Conservation (phyloP, 73 alveolate species). For the Symbiodinium natans region DNA sequence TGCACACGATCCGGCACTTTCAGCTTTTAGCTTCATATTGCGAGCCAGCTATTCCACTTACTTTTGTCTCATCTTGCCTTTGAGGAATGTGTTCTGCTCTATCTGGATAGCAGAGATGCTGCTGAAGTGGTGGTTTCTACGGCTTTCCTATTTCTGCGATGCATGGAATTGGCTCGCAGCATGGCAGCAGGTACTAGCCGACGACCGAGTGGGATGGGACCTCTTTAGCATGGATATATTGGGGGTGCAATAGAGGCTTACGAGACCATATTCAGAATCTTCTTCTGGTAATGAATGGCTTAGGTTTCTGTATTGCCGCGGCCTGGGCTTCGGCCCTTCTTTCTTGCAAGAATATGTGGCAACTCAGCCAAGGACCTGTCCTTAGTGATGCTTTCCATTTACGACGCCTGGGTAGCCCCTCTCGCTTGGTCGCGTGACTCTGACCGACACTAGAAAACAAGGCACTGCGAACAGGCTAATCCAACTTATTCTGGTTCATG, state of each 20-base stretch:
- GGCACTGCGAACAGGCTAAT: neutral
- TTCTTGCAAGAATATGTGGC: neutral
- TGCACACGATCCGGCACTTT: too few species aligned
- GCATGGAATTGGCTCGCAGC: constrained; percentile 42
- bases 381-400: constrained; percentile 32
- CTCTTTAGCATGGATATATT: too few species aligned
- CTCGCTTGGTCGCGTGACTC: neutral
- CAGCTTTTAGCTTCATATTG: too few species aligned
- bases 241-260: too few species aligned
- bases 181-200: constrained; percentile 30
- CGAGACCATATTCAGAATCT: too few species aligned
- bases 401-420: constrained; percentile 67
- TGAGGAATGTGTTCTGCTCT: constrained; percentile 50
- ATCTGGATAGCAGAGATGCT: constrained; percentile 19
- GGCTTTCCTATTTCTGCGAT: constrained; percentile 5
- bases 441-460: neutral
- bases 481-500: neutral
- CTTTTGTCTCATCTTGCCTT: neutral
- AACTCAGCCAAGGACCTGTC: constrained; percentile 40
- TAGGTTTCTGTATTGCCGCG: too few species aligned
- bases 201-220: too few species aligned
- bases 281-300: too few species aligned
- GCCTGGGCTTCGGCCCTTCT: neutral
- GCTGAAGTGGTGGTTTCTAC: constrained; percentile 27
- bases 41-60: neutral